Percentiles rank a stretch among this genome's conserved stretches.
Evolutionary conservation across 179 eudicot species (phyloP).

Genomic region (Actinidia arguta): DNA sequence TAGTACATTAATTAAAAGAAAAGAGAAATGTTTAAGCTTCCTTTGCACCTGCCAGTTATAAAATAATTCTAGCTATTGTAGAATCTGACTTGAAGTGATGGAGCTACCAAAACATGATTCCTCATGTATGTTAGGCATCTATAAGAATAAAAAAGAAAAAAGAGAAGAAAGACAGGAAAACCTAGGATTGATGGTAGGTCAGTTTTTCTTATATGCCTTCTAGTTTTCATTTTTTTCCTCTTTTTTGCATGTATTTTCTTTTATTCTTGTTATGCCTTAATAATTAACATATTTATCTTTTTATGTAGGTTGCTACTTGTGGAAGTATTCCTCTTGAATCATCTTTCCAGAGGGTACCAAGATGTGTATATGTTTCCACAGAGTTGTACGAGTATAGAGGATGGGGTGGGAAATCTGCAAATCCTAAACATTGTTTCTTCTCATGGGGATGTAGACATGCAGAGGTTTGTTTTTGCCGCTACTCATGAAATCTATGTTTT

Average conservation of each 20-base stretch:
- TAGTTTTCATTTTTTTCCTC: background rate
- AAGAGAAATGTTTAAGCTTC: background rate
- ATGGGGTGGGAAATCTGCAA: conserved; percentile 75
- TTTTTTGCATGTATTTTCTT: background rate
- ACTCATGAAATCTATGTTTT: background rate
- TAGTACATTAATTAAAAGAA: background rate
- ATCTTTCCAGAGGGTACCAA: conserved; percentile 80
- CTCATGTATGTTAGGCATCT: background rate
- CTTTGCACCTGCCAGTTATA: background rate
- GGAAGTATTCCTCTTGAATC: conserved; percentile 97
- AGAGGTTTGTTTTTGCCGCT: conserved; percentile 59
- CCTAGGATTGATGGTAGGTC: background rate
- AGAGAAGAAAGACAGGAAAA: background rate
- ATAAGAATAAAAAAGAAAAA: background rate
- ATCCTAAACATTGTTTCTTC: conserved; percentile 73
- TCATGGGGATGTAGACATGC: conserved; percentile 92
- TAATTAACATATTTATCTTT: background rate
- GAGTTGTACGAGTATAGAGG: conserved; percentile 86
- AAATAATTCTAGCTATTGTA: background rate
- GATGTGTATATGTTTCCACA: conserved; percentile 93
- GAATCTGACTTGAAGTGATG: conserved; percentile 3
- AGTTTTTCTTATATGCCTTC: background rate
- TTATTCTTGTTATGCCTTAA: background rate
- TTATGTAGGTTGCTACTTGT: conserved; percentile 89
- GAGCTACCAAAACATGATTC: background rate